These are phyloP conservation scores for Aspergillus japonicus DNA, from an alignment of 2,329 filamentous ascomycete genomes.

Conservation along the genomic window DNA sequence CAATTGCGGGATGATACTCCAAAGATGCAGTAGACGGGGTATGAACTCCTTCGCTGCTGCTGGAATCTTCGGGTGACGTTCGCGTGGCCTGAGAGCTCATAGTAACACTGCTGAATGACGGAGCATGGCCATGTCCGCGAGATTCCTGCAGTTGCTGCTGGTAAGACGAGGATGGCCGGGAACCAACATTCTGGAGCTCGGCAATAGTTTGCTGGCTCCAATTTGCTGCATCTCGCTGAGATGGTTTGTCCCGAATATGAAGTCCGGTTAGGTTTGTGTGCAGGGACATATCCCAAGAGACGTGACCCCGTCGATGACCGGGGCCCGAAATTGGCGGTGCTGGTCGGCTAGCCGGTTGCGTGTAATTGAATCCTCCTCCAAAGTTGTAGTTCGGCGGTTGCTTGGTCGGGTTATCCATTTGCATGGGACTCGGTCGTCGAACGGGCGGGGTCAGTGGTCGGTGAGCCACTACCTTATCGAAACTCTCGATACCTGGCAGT, in stretches of 20 bases:
- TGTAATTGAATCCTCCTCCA: conserved; percentile 36
- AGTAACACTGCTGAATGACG: conserved; percentile 25
- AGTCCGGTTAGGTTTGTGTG: conserved; percentile 46
- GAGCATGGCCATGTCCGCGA: conserved; percentile 26
- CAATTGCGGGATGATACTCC: conserved; percentile 50
- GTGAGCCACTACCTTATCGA: conserved; percentile 67
- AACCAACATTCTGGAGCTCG: conserved; percentile 41
- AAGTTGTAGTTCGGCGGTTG: conserved; percentile 32
- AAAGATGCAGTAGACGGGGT: conserved; percentile 49
- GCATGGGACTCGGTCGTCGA: conserved; percentile 72
- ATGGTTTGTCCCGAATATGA: conserved; percentile 40
- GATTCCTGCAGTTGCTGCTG: conserved; percentile 33
- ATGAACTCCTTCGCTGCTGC: conserved; percentile 49
- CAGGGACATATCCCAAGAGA: conserved; percentile 51
- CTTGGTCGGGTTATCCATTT: conserved; percentile 59
- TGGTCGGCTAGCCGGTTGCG: conserved; percentile 36
- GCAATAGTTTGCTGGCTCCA: conserved; percentile 48
- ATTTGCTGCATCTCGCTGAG: conserved; percentile 37
- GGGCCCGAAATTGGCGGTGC: conserved; percentile 44
- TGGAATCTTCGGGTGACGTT: conserved; percentile 50
- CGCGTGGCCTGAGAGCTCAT: conserved; percentile 34
- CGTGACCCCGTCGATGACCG: conserved; percentile 46
- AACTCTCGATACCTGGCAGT: conserved; percentile 88
- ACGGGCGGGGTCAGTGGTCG: conserved; percentile 62
- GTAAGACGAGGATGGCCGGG: conserved; percentile 36